Percentiles rank a stretch among this genome's conserved stretches.
phyloP scores from a whole-genome alignment of 331 rosid genomes.

The Cucumis variabilis region DNA sequence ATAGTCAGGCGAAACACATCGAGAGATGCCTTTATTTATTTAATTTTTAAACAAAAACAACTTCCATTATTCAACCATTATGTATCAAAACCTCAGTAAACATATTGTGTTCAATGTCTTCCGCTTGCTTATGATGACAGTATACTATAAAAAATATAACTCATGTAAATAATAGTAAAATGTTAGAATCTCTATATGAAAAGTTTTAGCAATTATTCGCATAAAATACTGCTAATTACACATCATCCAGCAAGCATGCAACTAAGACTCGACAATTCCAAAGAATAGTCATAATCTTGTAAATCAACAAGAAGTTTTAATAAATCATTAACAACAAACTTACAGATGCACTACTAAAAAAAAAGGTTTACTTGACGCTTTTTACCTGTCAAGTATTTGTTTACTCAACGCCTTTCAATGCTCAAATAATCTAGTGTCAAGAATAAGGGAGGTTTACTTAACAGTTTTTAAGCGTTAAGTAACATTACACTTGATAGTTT shows the following conservation, averaged over 20 bases:
- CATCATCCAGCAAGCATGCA: conserved; percentile 67
- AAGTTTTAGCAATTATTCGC: neutral
- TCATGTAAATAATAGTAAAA: neutral
- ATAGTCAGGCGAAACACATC: too few species aligned
- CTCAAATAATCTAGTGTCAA: too few species aligned
- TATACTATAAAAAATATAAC: neutral
- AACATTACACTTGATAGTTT: too few species aligned
- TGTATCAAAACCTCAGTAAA: neutral
- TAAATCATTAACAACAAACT: conserved; percentile 20
- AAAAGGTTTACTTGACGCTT: too few species aligned
- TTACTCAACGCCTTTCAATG: too few species aligned
- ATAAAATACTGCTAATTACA: neutral
- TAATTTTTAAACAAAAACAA: too few species aligned
- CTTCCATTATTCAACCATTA: too few species aligned
- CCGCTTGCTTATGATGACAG: neutral
- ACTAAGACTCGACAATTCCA: conserved; percentile 60
- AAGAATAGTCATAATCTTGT: conserved; percentile 55
- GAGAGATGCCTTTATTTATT: too few species aligned
- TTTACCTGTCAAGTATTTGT: too few species aligned
- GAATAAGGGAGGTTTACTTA: too few species aligned
- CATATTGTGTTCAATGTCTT: neutral
- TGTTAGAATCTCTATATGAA: neutral
- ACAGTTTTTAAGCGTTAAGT: too few species aligned
- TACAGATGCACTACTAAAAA: neutral
- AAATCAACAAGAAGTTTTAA: conserved; percentile 52